phyloP scores from a whole-genome alignment of 768 basidiomycete species.

The Amylocystis lapponica region DNA sequence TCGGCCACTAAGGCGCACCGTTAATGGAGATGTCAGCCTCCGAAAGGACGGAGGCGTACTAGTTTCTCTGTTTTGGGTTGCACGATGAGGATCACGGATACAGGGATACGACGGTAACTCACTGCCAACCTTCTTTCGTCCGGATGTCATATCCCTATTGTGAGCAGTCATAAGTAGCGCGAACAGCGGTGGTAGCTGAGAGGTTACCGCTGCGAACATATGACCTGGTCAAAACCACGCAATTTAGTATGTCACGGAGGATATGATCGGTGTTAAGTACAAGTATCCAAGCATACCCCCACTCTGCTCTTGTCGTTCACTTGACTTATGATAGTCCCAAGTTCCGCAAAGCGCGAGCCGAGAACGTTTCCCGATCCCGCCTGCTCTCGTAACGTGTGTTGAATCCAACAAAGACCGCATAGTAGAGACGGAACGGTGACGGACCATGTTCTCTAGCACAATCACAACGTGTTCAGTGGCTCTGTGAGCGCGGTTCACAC shows the following conservation, averaged over 20 bases:
- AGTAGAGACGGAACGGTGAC: constrained; percentile 42
- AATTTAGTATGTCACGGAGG: no score
- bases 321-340: constrained; percentile 59
- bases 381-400: constrained; percentile 32
- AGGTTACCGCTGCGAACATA: constrained; percentile 68
- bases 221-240: constrained; percentile 45
- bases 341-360: constrained; percentile 63
- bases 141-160: constrained; percentile 84
- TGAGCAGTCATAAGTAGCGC: not conserved
- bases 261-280: constrained; percentile 39
- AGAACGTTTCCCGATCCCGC: constrained; percentile 78
- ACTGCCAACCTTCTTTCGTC: constrained; percentile 68
- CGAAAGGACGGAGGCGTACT: not conserved
- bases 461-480: constrained; percentile 51
- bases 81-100: not conserved
- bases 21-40: not conserved
- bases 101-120: constrained; percentile 23
- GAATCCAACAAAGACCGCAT: not conserved
- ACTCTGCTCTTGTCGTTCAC: constrained; percentile 73
- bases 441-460: constrained; percentile 83
- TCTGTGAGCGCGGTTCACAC: constrained; percentile 68
- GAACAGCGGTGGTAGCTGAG: not conserved
- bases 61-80: constrained; percentile 24
- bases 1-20: constrained; percentile 50
- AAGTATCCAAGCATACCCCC: constrained; percentile 84